phyloP scores from a whole-genome alignment of 1,139 yeast species.

The Lodderomyces pseudojiufengensis region DNA sequence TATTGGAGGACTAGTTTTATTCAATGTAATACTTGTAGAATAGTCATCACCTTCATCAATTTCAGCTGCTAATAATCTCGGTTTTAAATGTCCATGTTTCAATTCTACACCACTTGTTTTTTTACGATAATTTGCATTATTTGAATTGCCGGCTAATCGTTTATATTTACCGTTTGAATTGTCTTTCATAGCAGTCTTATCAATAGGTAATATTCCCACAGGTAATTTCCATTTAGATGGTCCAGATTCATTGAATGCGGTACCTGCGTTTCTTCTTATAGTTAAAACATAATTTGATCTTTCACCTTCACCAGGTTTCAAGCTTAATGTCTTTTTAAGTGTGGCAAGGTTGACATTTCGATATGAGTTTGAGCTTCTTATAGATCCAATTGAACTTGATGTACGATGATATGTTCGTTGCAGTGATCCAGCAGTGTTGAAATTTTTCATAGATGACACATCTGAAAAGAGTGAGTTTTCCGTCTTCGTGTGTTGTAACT shows the following conservation, averaged over 20 bases:
- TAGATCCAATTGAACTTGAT: slow-evolving; percentile 36
- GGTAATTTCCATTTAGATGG: slow-evolving; percentile 63
- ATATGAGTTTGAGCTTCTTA: slow-evolving; percentile 32
- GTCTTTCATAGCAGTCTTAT: slow-evolving; percentile 26
- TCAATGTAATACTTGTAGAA: slow-evolving; percentile 3
- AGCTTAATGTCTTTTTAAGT: slow-evolving; percentile 32
- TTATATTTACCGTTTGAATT: slow-evolving; percentile 30
- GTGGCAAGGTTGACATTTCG: slow-evolving; percentile 38
- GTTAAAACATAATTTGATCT: slow-evolving; percentile 53
- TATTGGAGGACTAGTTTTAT: slow-evolving; percentile 1
- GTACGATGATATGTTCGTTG: slow-evolving; percentile 19
- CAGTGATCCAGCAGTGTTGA: slow-evolving; percentile 5
- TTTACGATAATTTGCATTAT: slow-evolving; percentile 15
- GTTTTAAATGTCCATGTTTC: slow-evolving; percentile 71
- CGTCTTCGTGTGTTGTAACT: slow-evolving; percentile 4
- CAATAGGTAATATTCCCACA: slow-evolving; percentile 53
- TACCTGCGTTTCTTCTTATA: slow-evolving; percentile 50
- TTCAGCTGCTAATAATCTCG: slow-evolving; percentile 74
- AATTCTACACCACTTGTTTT: slow-evolving; percentile 55
- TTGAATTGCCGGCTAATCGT: slow-evolving; percentile 26
- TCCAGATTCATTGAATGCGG: slow-evolving; percentile 54
- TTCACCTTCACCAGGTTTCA: slow-evolving; percentile 51
- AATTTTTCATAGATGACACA: slow-evolving; percentile 1
- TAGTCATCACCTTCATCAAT: slow-evolving; percentile 59
- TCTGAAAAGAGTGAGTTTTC: slow-evolving; percentile 4